Conservation (phyloP, 345 rosid genomes). For the Eucalyptus cloeziana region DNA sequence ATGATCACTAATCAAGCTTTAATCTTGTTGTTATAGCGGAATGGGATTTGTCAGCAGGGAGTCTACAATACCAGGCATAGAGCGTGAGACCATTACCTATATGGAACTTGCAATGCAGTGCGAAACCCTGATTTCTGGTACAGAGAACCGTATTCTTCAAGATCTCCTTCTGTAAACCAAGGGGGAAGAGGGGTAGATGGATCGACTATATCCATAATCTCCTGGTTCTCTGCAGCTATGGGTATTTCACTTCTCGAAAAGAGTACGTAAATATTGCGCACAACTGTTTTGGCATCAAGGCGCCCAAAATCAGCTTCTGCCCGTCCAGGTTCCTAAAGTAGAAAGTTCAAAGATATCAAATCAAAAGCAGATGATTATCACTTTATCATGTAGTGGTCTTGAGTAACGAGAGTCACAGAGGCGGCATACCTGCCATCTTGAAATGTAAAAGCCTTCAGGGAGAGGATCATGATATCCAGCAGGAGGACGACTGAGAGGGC, state of each 20-base stretch:
- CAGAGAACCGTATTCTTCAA: constrained; percentile 27
- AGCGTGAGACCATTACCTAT: constrained; percentile 16
- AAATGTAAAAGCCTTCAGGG: constrained; percentile 45
- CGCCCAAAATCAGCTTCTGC: not conserved
- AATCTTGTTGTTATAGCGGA: not conserved
- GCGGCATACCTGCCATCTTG: constrained; percentile 32
- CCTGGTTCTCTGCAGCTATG: constrained; percentile 39
- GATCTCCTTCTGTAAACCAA: constrained; percentile 50
- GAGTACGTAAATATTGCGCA: constrained; percentile 21
- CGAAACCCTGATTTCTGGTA: constrained; percentile 45
- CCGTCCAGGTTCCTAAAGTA: not conserved
- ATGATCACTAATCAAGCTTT: not conserved
- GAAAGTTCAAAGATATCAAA: not conserved
- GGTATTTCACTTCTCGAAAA: constrained; percentile 48
- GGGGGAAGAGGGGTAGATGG: constrained; percentile 39
- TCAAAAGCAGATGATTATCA: not conserved
- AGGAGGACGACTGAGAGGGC: constrained; percentile 1
- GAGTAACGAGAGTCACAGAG: not conserved
- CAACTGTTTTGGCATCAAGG: constrained; percentile 2
- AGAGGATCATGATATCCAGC: not conserved
- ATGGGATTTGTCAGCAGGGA: not conserved
- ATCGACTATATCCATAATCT: constrained; percentile 49
- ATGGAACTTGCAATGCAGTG: constrained; percentile 46
- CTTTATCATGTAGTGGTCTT: not conserved
- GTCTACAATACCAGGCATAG: not conserved